phyloP scores from a whole-genome alignment of 106 monocot genomes.

The Dendrobium huoshanense region DNA sequence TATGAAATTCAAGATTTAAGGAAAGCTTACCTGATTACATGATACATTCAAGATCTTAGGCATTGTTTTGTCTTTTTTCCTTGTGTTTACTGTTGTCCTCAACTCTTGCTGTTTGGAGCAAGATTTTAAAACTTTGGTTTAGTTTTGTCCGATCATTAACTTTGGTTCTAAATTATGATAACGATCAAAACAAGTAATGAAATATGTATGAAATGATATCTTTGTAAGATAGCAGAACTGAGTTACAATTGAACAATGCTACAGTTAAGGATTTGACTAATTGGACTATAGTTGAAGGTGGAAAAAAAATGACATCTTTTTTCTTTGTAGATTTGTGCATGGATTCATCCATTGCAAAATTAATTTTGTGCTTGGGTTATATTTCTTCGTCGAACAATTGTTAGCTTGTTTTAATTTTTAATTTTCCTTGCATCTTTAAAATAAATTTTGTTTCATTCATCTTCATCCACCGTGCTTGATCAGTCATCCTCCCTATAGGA shows the following conservation, averaged over 20 bases:
- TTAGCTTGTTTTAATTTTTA: background rate
- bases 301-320: background rate
- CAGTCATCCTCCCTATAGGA: slow-evolving; percentile 39
- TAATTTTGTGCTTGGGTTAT: background rate
- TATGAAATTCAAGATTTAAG: too few species aligned
- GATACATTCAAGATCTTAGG: too few species aligned
- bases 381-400: background rate
- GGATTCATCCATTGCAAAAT: too few species aligned
- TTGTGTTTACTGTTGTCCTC: background rate
- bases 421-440: background rate
- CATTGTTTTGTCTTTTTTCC: background rate
- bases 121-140: background rate
- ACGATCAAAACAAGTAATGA: background rate
- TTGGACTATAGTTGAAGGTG: background rate
- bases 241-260: background rate
- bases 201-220: background rate
- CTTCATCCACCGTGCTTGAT: background rate
- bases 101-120: background rate
- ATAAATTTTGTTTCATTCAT: background rate
- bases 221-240: background rate
- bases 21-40: too few species aligned
- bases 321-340: background rate
- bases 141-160: background rate
- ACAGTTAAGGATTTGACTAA: background rate
- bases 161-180: background rate